Base-by-base conservation (phyloP, 2,329 filamentous ascomycete genomes). In the Scedosporium apiospermum region DNA sequence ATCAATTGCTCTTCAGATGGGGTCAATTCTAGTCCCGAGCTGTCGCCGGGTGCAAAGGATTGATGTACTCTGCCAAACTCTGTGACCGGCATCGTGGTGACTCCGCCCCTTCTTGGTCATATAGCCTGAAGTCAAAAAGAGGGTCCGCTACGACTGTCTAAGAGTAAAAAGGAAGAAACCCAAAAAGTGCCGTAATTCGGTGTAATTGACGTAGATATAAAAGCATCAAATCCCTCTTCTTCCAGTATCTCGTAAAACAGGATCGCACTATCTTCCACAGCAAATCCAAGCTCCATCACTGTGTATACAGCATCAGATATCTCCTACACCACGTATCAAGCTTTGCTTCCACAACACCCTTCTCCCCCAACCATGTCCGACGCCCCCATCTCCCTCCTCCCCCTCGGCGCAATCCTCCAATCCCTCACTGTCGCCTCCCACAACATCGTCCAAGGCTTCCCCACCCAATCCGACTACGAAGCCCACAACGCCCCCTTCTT, bases 371-470 rank as follows among this genome's bases (percentile, higher is more conserved):
- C 51, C 65, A 81, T 80, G 77, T 67, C 77, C 49, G 72, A 81
- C 71, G 76, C 80, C 44, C 72, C 81, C 53, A 82, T 88, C 69
- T 79, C 81, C 53, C 90, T 93, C 75, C 79, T 93, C 65, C 87
- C 89, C 26, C 80, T 90, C 60, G 90, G 90, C 65, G 90, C 88
- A 69, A 90, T 91, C 72, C 88, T 95, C 72, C 87, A 97, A 73
- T 84, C 89, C 70, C 88, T 97, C 78, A 82, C 81, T 58, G 83
- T 98, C 68, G 88, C 82, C 64, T 88, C 86, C 66, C 78, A 84
- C 72, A 95, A 97, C 78, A 95, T 99, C 67, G 93, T 97, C 23
- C 89, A 95, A 68, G 87, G 88, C 61, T 97, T 97, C 77, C 84
- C 89, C 18, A 86, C 82, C 14, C 83, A 89, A 61, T 85, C 89